Conservation (phyloP, 129 eudicot species). For the Artemisia annua region DNA sequence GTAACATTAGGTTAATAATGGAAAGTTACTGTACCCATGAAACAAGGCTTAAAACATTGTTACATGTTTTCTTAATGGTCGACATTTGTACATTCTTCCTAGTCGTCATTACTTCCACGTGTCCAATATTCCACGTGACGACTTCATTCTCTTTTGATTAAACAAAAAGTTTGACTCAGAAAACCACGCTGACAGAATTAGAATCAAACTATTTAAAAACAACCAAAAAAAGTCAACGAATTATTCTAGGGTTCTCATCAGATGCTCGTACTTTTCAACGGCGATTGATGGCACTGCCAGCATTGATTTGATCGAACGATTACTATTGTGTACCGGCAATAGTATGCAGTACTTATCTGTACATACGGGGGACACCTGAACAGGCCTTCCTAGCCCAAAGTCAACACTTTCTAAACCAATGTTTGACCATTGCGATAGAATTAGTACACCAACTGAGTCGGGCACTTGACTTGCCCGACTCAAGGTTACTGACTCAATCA, state of each 20-base stretch:
- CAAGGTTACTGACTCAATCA: slow-evolving; percentile 53
- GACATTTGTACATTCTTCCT: slow-evolving; percentile 30
- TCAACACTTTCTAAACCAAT: slow-evolving; percentile 69
- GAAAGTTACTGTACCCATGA: slow-evolving; percentile 27
- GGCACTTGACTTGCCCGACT: slow-evolving; percentile 39
- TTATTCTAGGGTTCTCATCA: slow-evolving; percentile 30
- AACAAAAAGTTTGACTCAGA: slow-evolving; percentile 24
- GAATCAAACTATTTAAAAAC: slow-evolving; percentile 20
- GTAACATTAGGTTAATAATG: slow-evolving; percentile 20
- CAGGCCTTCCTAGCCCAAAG: slow-evolving; percentile 74
- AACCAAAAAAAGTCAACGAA: slow-evolving; percentile 26
- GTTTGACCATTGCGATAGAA: slow-evolving; percentile 74
- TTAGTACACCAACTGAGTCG: slow-evolving; percentile 73
- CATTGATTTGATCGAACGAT: slow-evolving; percentile 57
- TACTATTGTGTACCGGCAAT: slow-evolving; percentile 48
- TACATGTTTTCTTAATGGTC: slow-evolving; percentile 33
- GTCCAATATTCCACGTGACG: slow-evolving; percentile 31
- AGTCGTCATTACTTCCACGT: slow-evolving; percentile 30
- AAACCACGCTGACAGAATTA: slow-evolving; percentile 23
- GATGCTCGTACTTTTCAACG: slow-evolving; percentile 53
- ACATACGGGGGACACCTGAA: slow-evolving; percentile 63
- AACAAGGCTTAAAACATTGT: slow-evolving; percentile 31
- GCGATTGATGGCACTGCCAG: slow-evolving; percentile 59
- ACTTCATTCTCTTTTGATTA: slow-evolving; percentile 20
- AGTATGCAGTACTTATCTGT: slow-evolving; percentile 69